A percentile compares a stretch with the other conserved stretches of the same genome.
Evolutionary conservation across 495 filamentous ascomycete genomes (phyloP).

Genomic region (Hypoxylon crocopeplum): DNA sequence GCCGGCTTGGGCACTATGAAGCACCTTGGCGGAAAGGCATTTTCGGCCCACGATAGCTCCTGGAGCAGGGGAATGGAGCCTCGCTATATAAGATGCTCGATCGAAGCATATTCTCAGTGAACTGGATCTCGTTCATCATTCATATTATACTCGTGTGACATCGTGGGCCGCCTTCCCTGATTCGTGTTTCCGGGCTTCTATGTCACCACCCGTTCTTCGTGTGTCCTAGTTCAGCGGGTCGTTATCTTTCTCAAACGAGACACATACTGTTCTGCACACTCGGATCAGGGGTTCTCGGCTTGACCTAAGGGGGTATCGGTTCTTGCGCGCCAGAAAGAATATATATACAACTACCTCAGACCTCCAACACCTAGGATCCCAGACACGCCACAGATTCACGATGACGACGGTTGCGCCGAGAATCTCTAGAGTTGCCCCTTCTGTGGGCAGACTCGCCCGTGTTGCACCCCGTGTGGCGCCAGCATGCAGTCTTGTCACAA

Average conservation of each 20-base stretch:
- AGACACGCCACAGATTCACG: slow-evolving; percentile 5
- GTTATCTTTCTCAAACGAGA: slow-evolving; percentile 7
- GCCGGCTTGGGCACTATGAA: slow-evolving; percentile 18
- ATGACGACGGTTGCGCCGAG: slow-evolving; percentile 33
- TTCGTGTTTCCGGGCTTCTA: slow-evolving; percentile 4
- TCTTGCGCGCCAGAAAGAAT: no score
- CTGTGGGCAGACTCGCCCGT: slow-evolving; percentile 28
- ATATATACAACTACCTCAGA: neutral
- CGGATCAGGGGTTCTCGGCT: neutral
- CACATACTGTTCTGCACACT: slow-evolving; percentile 9
- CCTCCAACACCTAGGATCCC: neutral
- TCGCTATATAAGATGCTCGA: slow-evolving; percentile 30
- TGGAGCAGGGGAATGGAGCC: slow-evolving; percentile 6
- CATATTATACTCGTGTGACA: neutral
- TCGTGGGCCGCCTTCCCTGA: neutral
- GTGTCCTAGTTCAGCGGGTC: slow-evolving; percentile 1
- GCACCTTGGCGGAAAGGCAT: slow-evolving; percentile 21
- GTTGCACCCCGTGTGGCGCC: slow-evolving; percentile 17
- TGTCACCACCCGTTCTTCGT: neutral
- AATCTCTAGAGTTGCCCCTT: slow-evolving; percentile 30
- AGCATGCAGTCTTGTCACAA: slow-evolving; percentile 10
- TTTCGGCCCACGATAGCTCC: slow-evolving; percentile 31
- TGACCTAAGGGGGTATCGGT: no score
- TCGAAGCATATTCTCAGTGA: slow-evolving; percentile 1
- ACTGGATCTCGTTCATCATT: neutral